Base-by-base conservation (phyloP, 495 filamentous ascomycete genomes). In the Podospora conica region DNA sequence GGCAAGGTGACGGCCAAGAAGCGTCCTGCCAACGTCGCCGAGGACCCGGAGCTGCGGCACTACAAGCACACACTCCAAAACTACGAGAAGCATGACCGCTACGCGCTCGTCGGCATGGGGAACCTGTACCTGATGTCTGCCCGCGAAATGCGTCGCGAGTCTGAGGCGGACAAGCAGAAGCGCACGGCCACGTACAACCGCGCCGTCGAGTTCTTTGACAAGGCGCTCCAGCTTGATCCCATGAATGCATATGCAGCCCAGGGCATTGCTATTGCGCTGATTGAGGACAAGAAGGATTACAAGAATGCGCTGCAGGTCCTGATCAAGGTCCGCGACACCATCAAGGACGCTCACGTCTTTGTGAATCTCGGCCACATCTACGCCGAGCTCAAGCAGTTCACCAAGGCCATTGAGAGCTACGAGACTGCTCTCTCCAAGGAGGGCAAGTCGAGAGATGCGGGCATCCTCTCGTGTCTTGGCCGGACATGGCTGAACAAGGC, bases 201-300 rank as follows among this genome's bases (percentile, higher is more conserved):
- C 65, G 94, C 95, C 2, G 93, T 98, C 11, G 96, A 97, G 74
- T 98, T 98, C 80, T 98, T 96, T 74, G 96, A 98, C 75, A 98
- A 98, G 79, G 94, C 92, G 24, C 79, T 98, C 18, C 92, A 95
- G 72, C 80, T 98, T 3, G 95, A 98, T 71, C 86, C 91, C 1
- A 91, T 88, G 76, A 98, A 98, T 68, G 95, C 96, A 1, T 96
- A 96, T 72, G 95, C 95, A 0, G 95, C 96, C 11, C 96, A 98
- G 72, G 95, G 96, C 31, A 88, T 98, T 67, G 95, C 90, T 9
- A 98, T 98, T 70, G 92, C 95, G 3, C 81, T 98, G 55, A 85
- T 95, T 0, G 95, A 98, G 73, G 96, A 98, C 74, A 92, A 88
- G 79, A 96, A 92, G 74, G 91, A 97, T 69, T 85, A 89, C 77